Evolutionary conservation across 2,329 filamentous ascomycete species (phyloP), one percentile per base, ranked within the genome.

Genomic region (Fusarium pseudograminearum): DNA sequence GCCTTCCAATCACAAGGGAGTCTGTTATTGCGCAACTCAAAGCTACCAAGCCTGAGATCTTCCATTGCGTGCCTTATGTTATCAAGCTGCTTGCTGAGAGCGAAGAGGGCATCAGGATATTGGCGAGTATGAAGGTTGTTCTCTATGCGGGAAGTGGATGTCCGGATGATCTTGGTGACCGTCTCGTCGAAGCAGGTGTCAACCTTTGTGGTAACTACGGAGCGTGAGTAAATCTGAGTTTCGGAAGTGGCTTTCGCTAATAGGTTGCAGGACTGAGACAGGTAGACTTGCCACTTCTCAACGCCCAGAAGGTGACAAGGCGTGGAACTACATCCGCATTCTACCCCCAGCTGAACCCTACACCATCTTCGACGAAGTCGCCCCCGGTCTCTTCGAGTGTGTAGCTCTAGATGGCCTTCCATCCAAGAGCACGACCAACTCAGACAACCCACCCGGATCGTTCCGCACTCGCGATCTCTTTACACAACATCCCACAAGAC

Each of bases 1-100:
- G 80, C 3, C 72, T 89, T 4, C 88, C 89, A 0, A 75, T 90
- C 5, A 88, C 88, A 0, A 79, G 78, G 3, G 78, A 80, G n/a
- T 79, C 83, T 18, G 76, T 89, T 3, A 76, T 85, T 3, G 73
- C 78, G 7, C 82, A 82, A 14, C 80, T 88, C 69, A 57, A 60
- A 10, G 54, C 61, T 3, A 48, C 53, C 1, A 67, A 69, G 9
- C 71, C 86, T 1, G 83, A 90, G 55, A 84, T 86, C 22, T 84
- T 91, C 33, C 85, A 89, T 59, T 84, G 82, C 4, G 89, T 91
- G 1, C 89, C 90, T 0, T 91, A 91, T 67, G 85, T 87, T 0
- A 76, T 92, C 20, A 91, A 91, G 71, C 78, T 92, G 0, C 80
- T 91, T 2, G 84, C 84, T 1, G 90, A 91, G 73, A 83, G 83